phyloP scores from a whole-genome alignment of 2,329 filamentous ascomycete genomes.

The Trichoderma koningii region DNA sequence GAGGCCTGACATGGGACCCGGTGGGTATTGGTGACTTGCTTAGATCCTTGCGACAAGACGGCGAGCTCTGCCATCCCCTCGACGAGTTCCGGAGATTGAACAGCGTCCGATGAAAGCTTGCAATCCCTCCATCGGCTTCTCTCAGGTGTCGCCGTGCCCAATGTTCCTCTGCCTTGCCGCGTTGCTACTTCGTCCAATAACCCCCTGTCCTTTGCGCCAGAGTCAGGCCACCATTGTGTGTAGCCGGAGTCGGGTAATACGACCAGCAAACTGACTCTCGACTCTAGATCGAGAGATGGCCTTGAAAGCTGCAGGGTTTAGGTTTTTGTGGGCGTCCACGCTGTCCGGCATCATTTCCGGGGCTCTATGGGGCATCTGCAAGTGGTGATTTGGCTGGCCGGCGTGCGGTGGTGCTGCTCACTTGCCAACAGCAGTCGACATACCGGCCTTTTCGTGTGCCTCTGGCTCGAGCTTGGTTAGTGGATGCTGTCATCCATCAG shows the following conservation, averaged over 20 bases:
- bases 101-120: neutral
- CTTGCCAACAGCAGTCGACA: constrained; percentile 6
- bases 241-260: constrained; percentile 3
- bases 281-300: constrained; percentile 4
- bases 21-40: constrained; percentile 20
- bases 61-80: neutral
- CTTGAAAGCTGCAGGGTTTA: neutral
- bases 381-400: no score
- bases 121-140: neutral
- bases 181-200: neutral
- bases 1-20: constrained; percentile 12
- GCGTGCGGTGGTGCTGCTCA: neutral
- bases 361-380: neutral
- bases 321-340: neutral
- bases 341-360: constrained; percentile 3
- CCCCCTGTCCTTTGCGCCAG: neutral
- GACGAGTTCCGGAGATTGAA: constrained; percentile 18
- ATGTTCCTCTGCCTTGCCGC: neutral
- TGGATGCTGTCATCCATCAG: neutral
- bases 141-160: constrained; percentile 7
- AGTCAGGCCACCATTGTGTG: constrained; percentile 11
- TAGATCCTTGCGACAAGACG: neutral
- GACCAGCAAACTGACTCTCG: neutral
- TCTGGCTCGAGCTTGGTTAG: neutral
- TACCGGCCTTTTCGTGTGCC: neutral